These are phyloP conservation scores for Ceratobasidium sp. DNA, from an alignment of 1,284 basidiomycete species.

Conservation along the genomic window DNA sequence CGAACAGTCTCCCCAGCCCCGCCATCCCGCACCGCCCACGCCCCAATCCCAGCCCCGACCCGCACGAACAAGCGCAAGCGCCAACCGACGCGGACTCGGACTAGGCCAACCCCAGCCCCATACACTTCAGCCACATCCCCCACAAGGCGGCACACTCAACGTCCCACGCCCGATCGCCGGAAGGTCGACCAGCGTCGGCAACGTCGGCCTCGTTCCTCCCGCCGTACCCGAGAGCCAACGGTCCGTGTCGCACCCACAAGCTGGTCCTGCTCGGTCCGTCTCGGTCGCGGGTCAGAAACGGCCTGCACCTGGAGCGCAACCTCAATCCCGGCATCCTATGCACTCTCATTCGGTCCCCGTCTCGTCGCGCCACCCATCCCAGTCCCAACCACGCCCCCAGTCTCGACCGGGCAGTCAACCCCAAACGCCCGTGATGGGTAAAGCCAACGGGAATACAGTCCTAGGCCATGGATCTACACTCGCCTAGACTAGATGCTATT, in stretches of 20 bases:
- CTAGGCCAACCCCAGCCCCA: constrained; percentile 6
- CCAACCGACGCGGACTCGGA: constrained; percentile 11
- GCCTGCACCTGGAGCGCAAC: constrained; percentile 15
- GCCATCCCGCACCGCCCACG: neutral
- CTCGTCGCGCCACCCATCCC: neutral
- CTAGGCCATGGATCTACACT: neutral
- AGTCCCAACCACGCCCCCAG: neutral
- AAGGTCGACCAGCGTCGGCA: constrained; percentile 2
- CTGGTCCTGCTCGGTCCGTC: neutral
- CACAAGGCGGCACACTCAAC: constrained; percentile 5
- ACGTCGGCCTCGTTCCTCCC: neutral
- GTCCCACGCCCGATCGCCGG: constrained; percentile 28
- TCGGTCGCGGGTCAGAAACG: constrained; percentile 14
- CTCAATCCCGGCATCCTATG: neutral
- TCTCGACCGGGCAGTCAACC: constrained; percentile 23
- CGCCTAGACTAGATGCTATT: neutral
- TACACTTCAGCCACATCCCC: neutral
- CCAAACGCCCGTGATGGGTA: constrained; percentile 7
- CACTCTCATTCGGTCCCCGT: constrained; percentile 1
- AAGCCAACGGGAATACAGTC: neutral
- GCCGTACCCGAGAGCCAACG: neutral
- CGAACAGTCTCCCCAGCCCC: neutral
- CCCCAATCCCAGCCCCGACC: constrained; percentile 31
- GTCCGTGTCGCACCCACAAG: constrained; percentile 21
- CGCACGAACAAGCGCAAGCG: constrained; percentile 6